These are phyloP conservation scores for Gorgonomyces haynaldii DNA, from an alignment of 192 early-diverging fungal species.

Conservation along the genomic window DNA sequence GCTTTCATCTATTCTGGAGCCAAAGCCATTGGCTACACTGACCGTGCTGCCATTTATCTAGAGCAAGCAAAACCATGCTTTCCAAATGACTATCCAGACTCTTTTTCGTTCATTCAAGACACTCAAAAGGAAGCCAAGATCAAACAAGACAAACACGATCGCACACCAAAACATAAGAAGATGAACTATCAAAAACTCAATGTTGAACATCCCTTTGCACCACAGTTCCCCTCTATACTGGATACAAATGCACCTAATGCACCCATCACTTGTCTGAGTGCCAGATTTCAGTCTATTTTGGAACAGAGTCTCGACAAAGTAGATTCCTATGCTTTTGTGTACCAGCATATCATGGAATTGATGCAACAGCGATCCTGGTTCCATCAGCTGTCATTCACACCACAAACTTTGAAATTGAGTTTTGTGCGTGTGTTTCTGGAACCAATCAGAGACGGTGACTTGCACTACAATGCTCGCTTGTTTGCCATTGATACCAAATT, in stretches of 20 bases:
- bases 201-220: constrained; percentile 56
- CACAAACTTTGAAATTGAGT: background rate
- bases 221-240: constrained; percentile 45
- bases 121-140: constrained; percentile 27
- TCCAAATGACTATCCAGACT: constrained; percentile 78
- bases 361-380: background rate
- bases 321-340: too few species aligned
- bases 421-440: constrained; percentile 24
- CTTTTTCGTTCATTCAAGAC: constrained; percentile 37
- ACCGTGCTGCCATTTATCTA: constrained; percentile 58
- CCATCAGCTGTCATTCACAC: background rate
- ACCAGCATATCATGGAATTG: background rate
- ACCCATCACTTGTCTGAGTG: too few species aligned
- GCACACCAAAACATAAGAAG: constrained; percentile 69
- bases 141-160: constrained; percentile 38
- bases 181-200: constrained; percentile 65
- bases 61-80: constrained; percentile 67
- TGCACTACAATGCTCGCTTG: constrained; percentile 13
- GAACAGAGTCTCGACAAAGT: too few species aligned
- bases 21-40: constrained; percentile 56
- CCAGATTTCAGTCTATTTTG: too few species aligned
- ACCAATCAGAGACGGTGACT: constrained; percentile 6
- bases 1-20: constrained; percentile 79
- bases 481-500: too few species aligned
- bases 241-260: constrained; percentile 6